Evolutionary conservation across 1,284 basidiomycete species (phyloP), one percentile per base, ranked within the genome.

Genomic region (Apiotrichum mycotoxinovorans): DNA sequence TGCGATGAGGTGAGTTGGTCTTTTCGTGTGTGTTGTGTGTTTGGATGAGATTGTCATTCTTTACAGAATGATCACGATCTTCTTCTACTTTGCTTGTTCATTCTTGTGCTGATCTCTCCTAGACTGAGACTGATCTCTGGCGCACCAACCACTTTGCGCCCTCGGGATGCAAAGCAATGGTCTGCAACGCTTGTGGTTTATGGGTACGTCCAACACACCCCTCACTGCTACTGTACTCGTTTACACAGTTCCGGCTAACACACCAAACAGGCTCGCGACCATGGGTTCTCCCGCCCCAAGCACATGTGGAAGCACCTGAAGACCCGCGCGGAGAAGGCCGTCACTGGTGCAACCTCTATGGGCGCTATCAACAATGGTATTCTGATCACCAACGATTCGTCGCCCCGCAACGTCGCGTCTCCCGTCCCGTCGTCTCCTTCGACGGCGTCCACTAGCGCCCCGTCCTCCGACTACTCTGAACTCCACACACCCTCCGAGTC

Each of bases 181-280:
- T 62, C 22, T 62, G 60, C 48, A 62, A 62, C 38, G 60, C 60
- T 0, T 62, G 61, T 40, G 61, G 61, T 4, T 51, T 62, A 23
- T 62, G 61, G 61, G 60, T 62, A 17, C 52, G 60, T 54, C 27
- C 9, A n/a, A n/a, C n/a, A n/a, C n/a, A n/a, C n/a, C n/a, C n/a
- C n/a, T n/a, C n/a, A n/a, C n/a, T n/a, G n/a, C n/a, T n/a, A n/a
- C n/a, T n/a, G n/a, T n/a, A n/a, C n/a, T n/a, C 27, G 20, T 38
- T 34, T 44, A 22, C 45, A 47, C 4, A n/a, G 17, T 15, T 15
- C 23, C 26, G 4, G 22, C 26, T 20, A 11, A 46, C 44, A 20
- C 10, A 4, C 22, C 17, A 3, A 26, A 23, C 33, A 48, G 46
- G 35, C 46, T 37, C 46, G 46, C 25, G 49, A 51, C n/a, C 49